Base-by-base conservation (phyloP, 139 green algal genomes). In the Protoeuglena noctilucae region DNA sequence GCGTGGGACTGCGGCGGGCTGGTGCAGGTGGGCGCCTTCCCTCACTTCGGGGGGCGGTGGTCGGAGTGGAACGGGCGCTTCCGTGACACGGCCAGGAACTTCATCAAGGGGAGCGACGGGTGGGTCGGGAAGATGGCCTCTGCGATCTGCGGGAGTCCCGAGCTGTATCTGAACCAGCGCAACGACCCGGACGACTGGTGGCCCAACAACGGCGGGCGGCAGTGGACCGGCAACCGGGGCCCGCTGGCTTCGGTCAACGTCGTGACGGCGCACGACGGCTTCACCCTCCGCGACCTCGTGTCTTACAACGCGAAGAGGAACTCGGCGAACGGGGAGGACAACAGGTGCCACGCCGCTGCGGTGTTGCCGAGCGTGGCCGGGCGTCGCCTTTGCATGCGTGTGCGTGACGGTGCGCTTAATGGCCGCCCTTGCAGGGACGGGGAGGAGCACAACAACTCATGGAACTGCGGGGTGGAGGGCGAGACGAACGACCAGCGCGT, bases 221-320 rank as follows among this genome's bases (percentile, higher is more conserved):
- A 73, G 34, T 94, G 86, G 82, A 56, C 66, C 18, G 78, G 78
- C 50, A 72, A 74, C 48, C 71, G 90, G 28, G 66, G 65, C 25
- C 88, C 90, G 25, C 64, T 61, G 16, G 73, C 84, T 24, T 85
- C 70, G 21, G 64, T 98, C 71, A 98, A 98, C 81, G 96, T 98
- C 64, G 77, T 98, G 19, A 95, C 81, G 4, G 84, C 86, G 7
- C 91, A 98, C 56, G 91, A 98, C 65, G 91, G 91, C 34, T 97
- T 97, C 81, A 89, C 87, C 24, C 67, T 98, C 48, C 72, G 77
- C 2, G 91, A 98, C 67, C 59, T 95, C 22, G 80, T 87, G 52
- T 69, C 81, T 1, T 98, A 93, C 85, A 97, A 96, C 65, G 74
- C 87, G 57, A 98, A 96, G 73, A 78, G 94, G 60, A 97, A 97